A percentile compares a stretch with the other conserved stretches of the same genome.
These are phyloP conservation scores for Botrytis aclada DNA, from an alignment of 2,329 filamentous ascomycete species.

Conservation along the genomic window DNA sequence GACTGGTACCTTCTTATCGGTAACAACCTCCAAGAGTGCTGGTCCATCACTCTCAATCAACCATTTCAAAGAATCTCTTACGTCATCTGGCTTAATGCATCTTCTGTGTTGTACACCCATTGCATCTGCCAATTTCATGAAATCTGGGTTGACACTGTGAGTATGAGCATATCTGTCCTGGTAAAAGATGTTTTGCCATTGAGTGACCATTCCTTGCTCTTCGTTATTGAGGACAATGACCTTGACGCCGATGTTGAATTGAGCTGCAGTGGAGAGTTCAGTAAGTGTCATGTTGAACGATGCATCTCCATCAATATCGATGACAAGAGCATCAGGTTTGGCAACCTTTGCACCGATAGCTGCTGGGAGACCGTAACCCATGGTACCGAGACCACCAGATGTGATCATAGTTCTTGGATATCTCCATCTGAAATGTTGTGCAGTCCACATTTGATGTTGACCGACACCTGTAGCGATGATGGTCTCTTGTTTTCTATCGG, in stretches of 20 bases:
- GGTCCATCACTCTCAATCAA: slow-evolving; percentile 88
- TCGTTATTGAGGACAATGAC: slow-evolving; percentile 94
- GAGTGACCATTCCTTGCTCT: slow-evolving; percentile 97
- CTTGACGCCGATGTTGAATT: slow-evolving; percentile 97
- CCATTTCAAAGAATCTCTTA: slow-evolving; percentile 78
- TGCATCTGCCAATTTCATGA: slow-evolving; percentile 86
- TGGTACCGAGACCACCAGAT: slow-evolving; percentile 90
- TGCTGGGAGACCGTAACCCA: slow-evolving; percentile 92
- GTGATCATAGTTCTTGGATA: slow-evolving; percentile 92
- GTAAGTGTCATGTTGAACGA: slow-evolving; percentile 99
- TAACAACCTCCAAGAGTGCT: slow-evolving; percentile 85
- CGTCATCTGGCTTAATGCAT: slow-evolving; percentile 70
- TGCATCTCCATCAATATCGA: slow-evolving; percentile 97
- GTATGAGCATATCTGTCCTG: slow-evolving; percentile 90
- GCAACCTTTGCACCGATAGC: slow-evolving; percentile 95
- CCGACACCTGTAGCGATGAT: slow-evolving; percentile 93
- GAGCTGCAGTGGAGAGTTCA: slow-evolving; percentile 85
- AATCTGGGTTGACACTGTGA: slow-evolving; percentile 93
- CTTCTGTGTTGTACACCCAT: slow-evolving; percentile 81
- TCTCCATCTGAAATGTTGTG: slow-evolving; percentile 95
- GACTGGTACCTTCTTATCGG: slow-evolving; percentile 91
- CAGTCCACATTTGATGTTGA: slow-evolving; percentile 98
- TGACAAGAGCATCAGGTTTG: slow-evolving; percentile 58
- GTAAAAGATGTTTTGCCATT: slow-evolving; percentile 98
- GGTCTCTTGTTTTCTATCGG: slow-evolving; percentile 74